These are phyloP conservation scores for Hericium rajendrae DNA, from an alignment of 768 basidiomycete genomes.

Conservation along the genomic window DNA sequence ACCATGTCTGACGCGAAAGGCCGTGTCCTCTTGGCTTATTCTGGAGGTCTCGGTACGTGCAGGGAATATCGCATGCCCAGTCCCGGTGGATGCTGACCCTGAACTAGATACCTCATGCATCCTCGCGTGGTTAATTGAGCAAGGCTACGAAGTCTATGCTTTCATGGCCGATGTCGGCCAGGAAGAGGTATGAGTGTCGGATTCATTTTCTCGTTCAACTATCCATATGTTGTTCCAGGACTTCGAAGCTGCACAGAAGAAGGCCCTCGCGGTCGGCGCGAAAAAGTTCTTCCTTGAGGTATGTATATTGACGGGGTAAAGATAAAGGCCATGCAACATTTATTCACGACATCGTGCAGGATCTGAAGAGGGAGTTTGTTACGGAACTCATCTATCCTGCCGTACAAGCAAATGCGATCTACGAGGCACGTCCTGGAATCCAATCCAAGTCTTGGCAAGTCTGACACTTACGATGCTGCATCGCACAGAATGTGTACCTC, in stretches of 20 bases:
- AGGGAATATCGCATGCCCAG: not conserved
- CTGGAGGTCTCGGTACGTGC: conserved; percentile 86
- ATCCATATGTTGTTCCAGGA: conserved; percentile 43
- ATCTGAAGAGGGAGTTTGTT: conserved; percentile 90
- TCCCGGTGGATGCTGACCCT: not conserved
- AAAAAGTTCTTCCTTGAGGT: conserved; percentile 92
- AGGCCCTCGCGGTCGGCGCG: conserved; percentile 88
- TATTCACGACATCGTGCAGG: conserved; percentile 34
- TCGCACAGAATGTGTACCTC: conserved; percentile 78
- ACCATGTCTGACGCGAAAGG: conserved; percentile 48
- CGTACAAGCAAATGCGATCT: conserved; percentile 96
- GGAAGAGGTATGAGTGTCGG: conserved; percentile 50
- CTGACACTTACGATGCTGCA: not conserved
- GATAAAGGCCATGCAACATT: too few relatives aligned
- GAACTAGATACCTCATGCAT: conserved; percentile 87
- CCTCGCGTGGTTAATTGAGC: conserved; percentile 96
- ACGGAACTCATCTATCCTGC: conserved; percentile 97
- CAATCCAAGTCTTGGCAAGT: not conserved
- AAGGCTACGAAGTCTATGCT: conserved; percentile 93
- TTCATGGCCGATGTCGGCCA: conserved; percentile 97
- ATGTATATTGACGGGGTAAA: not conserved
- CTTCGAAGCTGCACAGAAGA: conserved; percentile 83
- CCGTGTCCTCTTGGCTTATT: conserved; percentile 94
- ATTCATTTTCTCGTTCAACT: not conserved
- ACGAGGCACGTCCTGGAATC: conserved; percentile 53